Evolutionary conservation across 495 filamentous ascomycete species (phyloP), one percentile per base, ranked within the genome.

Genomic region (Chaetomium cochliodes): DNA sequence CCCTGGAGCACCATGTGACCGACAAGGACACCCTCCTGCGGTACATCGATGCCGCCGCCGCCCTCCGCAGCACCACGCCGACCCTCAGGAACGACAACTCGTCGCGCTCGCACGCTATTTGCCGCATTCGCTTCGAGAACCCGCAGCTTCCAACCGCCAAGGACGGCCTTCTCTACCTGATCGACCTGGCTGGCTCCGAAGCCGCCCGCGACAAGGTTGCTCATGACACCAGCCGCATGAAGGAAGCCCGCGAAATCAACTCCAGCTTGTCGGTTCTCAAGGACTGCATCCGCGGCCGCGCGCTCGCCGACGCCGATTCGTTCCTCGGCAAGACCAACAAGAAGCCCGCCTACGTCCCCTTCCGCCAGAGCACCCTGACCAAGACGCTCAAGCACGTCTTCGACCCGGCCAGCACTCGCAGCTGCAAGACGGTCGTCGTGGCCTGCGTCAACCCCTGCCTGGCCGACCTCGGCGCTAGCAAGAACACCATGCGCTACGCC

Each of bases 111-210:
- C 81, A 83, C 69, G 77, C 76, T 41, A 77, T 83, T 54, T 80
- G 78, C 59, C 78, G 78, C 39, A 76, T 84, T 44, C 70, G 78
- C 28, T 71, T 82, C 55, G 69, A 76, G 65, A 73, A 80, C 28
- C 69, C 65, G 11, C 18, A 67, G 2, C 25, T 60, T 16, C 59
- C 55, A 0, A 23, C 65, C 12, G 66, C 58, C n/a, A 52, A 68
- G 3, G 76, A 81, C 62, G 79, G 82, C 4, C 46, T 77, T 0
- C 68, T 83, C 2, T 79, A 77, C 58, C 72, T 84, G 1, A 69
- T 82, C 49, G 81, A 84, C 62, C 76, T 81, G 0, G 81, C 80
- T 5, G 81, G 81, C 1, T 77, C 78, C 42, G 82, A 83, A 68
- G 70, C 66, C 0, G 72, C 69, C 0, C 70, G 68, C 2, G 73